These are phyloP conservation scores for Gastrolobium villosum DNA, from an alignment of 306 rosid genomes.

Conservation along the genomic window DNA sequence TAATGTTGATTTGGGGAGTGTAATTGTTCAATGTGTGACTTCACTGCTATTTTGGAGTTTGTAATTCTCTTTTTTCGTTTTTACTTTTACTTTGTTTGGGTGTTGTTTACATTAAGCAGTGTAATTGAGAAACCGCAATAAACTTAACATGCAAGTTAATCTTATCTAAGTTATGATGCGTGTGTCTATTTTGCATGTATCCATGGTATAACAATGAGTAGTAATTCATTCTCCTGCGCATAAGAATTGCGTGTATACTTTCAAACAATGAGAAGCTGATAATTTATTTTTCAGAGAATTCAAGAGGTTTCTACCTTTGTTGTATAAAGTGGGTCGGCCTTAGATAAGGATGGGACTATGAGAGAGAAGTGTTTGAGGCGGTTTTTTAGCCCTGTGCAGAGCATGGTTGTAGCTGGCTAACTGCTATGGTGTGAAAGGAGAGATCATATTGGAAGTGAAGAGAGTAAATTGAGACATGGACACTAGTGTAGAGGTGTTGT, in stretches of 20 bases:
- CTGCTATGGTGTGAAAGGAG: conserved; percentile 9
- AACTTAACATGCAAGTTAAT: conserved; percentile 17
- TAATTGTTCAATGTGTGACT: conserved; percentile 31
- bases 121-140: conserved; percentile 13
- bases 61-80: neutral
- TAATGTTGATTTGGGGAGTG: conserved; percentile 20
- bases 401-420: conserved; percentile 12
- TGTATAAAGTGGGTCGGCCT: neutral
- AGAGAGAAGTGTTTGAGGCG: conserved; percentile 8
- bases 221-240: neutral
- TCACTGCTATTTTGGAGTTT: conserved; percentile 5
- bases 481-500: neutral
- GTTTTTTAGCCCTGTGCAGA: neutral
- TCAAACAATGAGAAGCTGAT: conserved; percentile 5
- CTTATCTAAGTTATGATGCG: neutral
- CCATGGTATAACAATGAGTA: neutral
- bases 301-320: neutral
- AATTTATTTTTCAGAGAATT: neutral
- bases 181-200: neutral
- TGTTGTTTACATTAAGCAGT: neutral
- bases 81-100: neutral
- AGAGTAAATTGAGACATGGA: neutral
- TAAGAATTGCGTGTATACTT: neutral
- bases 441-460: neutral
- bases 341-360: neutral